Evolutionary conservation across 192 early-diverging fungal genomes (phyloP).

Genomic region (Backusella australiensis): DNA sequence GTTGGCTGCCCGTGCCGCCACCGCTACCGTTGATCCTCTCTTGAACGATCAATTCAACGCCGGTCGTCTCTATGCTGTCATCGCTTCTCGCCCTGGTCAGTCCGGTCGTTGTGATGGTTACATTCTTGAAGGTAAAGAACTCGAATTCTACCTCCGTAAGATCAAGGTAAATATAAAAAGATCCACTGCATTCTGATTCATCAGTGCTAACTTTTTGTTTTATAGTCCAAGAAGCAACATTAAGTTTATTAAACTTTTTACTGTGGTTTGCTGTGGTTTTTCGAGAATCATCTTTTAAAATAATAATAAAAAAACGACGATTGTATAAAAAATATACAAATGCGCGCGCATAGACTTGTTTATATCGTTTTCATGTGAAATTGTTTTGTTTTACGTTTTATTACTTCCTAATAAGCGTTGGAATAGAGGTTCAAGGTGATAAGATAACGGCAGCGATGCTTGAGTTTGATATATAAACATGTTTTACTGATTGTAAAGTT

Average conservation of each 20-base stretch:
- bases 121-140: conserved; percentile 99
- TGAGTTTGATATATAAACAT: no score
- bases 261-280: not conserved
- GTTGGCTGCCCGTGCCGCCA: conserved; percentile 79
- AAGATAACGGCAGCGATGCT: no score
- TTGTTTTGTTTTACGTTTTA: not conserved
- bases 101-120: conserved; percentile 97
- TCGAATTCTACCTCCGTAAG: conserved; percentile 96
- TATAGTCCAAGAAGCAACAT: conserved; percentile 33
- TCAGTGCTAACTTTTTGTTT: not conserved
- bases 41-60: conserved; percentile 94
- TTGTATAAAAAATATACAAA: not conserved
- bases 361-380: not conserved
- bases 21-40: conserved; percentile 80
- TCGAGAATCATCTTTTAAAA: conserved; percentile 7
- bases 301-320: not conserved
- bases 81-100: conserved; percentile 97
- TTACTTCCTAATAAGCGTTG: no score
- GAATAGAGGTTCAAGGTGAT: no score
- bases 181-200: not conserved
- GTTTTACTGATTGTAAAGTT: no score
- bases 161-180: conserved; percentile 68
- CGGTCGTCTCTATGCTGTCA: conserved; percentile 90
- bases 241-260: conserved; percentile 3
- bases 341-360: not conserved